Evolutionary conservation across 2,329 filamentous ascomycete species (phyloP).

Genomic region (Aspergillus caelatus): DNA sequence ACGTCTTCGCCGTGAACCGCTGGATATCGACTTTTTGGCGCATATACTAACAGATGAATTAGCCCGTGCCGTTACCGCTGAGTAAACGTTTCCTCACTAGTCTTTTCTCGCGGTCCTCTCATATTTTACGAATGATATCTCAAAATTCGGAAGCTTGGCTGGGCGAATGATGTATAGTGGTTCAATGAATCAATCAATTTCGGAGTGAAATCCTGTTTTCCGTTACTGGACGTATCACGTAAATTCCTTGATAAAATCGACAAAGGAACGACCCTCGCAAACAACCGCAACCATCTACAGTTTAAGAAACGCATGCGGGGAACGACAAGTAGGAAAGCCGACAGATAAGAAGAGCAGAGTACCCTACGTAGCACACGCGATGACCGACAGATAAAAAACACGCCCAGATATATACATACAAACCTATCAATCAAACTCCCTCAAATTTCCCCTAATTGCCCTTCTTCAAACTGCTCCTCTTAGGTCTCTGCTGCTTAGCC

Average conservation of each 20-base stretch:
- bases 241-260: conserved; percentile 11
- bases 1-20: conserved; percentile 45
- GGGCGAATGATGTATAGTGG: conserved; percentile 40
- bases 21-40: too few species aligned
- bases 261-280: not conserved
- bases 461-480: conserved; percentile 39
- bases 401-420: not conserved
- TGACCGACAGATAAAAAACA: conserved; percentile 11
- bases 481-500: conserved; percentile 69
- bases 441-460: not conserved
- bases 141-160: conserved; percentile 39
- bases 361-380: not conserved
- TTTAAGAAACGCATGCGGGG: not conserved
- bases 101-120: conserved; percentile 41
- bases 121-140: conserved; percentile 44
- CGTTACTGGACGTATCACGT: conserved; percentile 35
- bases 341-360: not conserved
- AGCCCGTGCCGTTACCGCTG: conserved; percentile 50
- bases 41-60: conserved; percentile 13
- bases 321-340: not conserved
- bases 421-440: conserved; percentile 7
- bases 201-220: conserved; percentile 32
- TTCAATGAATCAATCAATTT: conserved; percentile 33
- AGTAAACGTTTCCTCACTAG: conserved; percentile 42
- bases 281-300: conserved; percentile 1